Base-by-base conservation (phyloP, 768 basidiomycete species). In the Exidia glandulosa region DNA sequence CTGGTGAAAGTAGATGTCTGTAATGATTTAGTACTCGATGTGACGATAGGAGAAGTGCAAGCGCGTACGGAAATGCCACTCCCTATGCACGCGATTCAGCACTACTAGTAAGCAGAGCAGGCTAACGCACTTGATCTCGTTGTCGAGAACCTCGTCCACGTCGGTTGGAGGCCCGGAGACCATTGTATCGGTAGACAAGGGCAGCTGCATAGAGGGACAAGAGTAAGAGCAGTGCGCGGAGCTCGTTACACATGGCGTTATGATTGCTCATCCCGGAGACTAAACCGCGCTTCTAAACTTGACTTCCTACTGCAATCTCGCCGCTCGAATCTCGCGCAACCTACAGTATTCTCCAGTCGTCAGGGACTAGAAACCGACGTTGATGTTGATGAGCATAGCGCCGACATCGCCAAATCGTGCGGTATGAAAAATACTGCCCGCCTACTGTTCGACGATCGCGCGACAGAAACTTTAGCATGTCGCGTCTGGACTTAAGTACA, bases 1-100 rank as follows among this genome's bases (percentile, higher is more conserved):
- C 70, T 88, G 87, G 63, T 82, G 82, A 69, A 88, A 90, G 71
- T 90, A 89, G 54, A 90, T 89, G 66, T 90, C 87, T 89, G n/a
- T n/a, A 64, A 16, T 32, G 13, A n/a, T n/a, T n/a, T n/a, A n/a
- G n/a, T 36, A 57, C 32, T 52, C 25, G 45, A 45, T 59, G n/a
- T n/a, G n/a, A n/a, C n/a, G n/a, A n/a, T 31, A 4, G 32, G 9
- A 9, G 47, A 57, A 10, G 30, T 47, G 48, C n/a, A 60, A 32
- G 29, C 32, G n/a, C 82, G 65, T 67, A 87, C 87, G 87, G 66
- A 88, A 88, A 66, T 88, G 87, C 87, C 87, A 88, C 68, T 88
- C 87, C 68, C 87, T 87, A 65, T 56, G 14, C 32, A 58, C 16
- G 52, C 62, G 27, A 47, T 32, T 13, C 2, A 9, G 29, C 27